Evolutionary conservation across 495 filamentous ascomycete species (phyloP).

Genomic region (Tuber calosporum): DNA sequence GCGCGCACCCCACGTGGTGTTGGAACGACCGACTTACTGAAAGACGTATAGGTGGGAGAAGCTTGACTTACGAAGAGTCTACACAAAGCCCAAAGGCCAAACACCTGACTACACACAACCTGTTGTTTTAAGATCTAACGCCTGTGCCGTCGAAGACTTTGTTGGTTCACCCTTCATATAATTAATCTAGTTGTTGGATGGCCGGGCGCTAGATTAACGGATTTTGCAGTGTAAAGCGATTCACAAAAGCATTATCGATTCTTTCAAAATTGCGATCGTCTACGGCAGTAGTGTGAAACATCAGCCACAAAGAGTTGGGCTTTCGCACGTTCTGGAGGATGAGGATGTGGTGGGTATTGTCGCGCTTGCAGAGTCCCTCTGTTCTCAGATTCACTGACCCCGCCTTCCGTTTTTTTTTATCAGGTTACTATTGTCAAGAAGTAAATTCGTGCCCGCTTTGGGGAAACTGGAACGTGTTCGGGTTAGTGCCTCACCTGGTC

Average conservation of each 20-base stretch:
- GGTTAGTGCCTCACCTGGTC: slow-evolving; percentile 22
- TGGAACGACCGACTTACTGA: slow-evolving; percentile 33
- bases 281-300: slow-evolving; percentile 98
- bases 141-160: slow-evolving; percentile 92
- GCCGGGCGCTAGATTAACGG: slow-evolving; percentile 22
- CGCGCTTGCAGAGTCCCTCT: slow-evolving; percentile 16
- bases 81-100: slow-evolving; percentile 86
- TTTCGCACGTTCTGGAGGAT: slow-evolving; percentile 84
- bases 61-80: slow-evolving; percentile 79
- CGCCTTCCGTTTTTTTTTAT: slow-evolving; percentile 21
- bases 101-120: slow-evolving; percentile 86
- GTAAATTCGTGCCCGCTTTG: slow-evolving; percentile 48
- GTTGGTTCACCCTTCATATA: slow-evolving; percentile 52
- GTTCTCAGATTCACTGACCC: slow-evolving; percentile 36
- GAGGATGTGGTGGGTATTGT: slow-evolving; percentile 80
- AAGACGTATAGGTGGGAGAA: slow-evolving; percentile 68
- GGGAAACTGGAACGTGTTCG: slow-evolving; percentile 12
- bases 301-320: slow-evolving; percentile 91
- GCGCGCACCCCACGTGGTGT: slow-evolving; percentile 17
- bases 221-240: slow-evolving; percentile 79
- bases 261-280: slow-evolving; percentile 91
- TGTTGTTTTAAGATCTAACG: slow-evolving; percentile 74
- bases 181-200: slow-evolving; percentile 19
- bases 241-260: slow-evolving; percentile 89
- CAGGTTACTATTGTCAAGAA: slow-evolving; percentile 92